Conservation (phyloP, 345 rosid genomes). For the Moricandia moricandioides region DNA sequence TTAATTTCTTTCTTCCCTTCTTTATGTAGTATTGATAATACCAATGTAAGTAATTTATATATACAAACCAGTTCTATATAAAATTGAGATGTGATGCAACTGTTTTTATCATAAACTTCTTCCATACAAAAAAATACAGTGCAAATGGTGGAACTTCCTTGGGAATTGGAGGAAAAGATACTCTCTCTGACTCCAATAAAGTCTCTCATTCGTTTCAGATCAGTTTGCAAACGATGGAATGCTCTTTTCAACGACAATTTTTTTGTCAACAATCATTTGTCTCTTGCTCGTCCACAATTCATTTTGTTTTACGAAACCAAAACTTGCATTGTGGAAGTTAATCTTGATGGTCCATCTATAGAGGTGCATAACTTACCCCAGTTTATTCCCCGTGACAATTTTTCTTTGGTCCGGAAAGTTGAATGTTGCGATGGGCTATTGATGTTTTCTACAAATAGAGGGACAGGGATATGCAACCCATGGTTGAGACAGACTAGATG, state of each 20-base stretch:
- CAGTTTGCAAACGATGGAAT: neutral
- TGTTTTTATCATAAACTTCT: neutral
- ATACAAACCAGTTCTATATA: neutral
- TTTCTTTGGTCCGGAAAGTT: too few species aligned
- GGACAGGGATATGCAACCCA: neutral
- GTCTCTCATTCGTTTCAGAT: neutral
- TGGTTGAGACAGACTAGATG: neutral
- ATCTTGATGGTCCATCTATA: neutral
- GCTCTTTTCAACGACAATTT: neutral
- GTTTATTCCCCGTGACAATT: too few species aligned
- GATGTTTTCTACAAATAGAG: neutral
- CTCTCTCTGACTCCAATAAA: neutral
- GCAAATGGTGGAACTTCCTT: neutral
- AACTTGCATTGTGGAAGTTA: neutral
- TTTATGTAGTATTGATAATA: too few species aligned
- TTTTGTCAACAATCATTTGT: neutral
- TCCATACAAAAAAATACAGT: neutral
- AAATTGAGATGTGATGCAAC: neutral
- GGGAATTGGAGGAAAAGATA: neutral
- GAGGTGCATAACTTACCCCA: neutral
- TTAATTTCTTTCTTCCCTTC: neutral
- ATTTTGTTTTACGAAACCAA: neutral
- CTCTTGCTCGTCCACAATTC: neutral
- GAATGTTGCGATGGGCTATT: neutral
- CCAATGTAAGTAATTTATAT: neutral